Percentiles rank a stretch among this genome's conserved stretches.
Evolutionary conservation across 139 green algal genomes (phyloP).

Genomic region (Tetradesmus obliquus): DNA sequence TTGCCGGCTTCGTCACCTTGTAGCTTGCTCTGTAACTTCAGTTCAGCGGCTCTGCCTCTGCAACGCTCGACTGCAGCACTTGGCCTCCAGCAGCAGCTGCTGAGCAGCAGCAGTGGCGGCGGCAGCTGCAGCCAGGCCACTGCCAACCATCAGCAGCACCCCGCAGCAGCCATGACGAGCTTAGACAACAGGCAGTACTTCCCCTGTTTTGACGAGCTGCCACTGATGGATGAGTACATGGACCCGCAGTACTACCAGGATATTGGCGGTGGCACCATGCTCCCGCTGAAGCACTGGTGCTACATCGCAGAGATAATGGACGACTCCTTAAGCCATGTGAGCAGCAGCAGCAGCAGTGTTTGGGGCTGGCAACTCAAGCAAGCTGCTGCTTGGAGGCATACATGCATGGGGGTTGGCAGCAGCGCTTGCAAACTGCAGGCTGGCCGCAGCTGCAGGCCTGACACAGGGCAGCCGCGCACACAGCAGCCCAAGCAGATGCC

Average conservation of each 20-base stretch:
- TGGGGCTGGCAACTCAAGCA: not conserved
- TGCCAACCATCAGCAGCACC: not conserved
- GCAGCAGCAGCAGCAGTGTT: not conserved
- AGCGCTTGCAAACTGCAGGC: not conserved
- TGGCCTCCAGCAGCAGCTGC: not conserved
- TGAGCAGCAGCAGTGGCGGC: not conserved
- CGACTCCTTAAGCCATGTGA: slow-evolving; percentile 57
- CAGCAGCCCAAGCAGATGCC: not conserved
- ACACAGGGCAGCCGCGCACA: not conserved
- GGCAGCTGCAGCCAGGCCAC: not conserved
- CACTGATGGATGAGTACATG: slow-evolving; percentile 50
- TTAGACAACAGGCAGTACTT: slow-evolving; percentile 62
- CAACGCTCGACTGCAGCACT: not conserved
- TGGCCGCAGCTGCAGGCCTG: not conserved
- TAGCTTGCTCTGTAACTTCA: not conserved
- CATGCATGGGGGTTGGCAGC: not conserved
- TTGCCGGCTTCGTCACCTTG: not conserved
- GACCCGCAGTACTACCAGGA: slow-evolving; percentile 32
- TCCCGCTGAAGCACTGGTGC: slow-evolving; percentile 48
- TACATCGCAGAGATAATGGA: slow-evolving; percentile 68
- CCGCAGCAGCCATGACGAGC: slow-evolving; percentile 24
- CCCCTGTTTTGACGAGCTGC: slow-evolving; percentile 57
- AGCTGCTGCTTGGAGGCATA: not conserved
- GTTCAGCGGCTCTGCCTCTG: not conserved
- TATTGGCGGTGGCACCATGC: slow-evolving; percentile 22